Conservation (phyloP, 73 alveolate species). For the Blepharisma japonicum region DNA sequence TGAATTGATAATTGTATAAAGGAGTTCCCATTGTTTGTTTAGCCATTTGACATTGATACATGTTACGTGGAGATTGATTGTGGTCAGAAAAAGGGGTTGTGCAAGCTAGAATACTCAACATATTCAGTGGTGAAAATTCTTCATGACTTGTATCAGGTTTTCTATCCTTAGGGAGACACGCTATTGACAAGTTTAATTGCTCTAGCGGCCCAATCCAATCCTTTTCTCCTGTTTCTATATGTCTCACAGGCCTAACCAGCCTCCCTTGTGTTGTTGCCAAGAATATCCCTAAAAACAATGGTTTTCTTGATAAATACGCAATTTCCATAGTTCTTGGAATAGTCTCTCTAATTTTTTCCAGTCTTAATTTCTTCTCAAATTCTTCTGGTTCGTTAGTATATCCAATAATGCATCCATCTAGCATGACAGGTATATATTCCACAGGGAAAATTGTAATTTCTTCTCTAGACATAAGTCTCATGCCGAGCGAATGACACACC, state of each 20-base stretch:
- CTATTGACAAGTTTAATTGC: slow-evolving; percentile 92
- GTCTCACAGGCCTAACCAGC: slow-evolving; percentile 94
- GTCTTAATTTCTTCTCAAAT: slow-evolving; percentile 33
- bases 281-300: slow-evolving; percentile 95
- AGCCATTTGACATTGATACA: slow-evolving; percentile 99
- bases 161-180: slow-evolving; percentile 88
- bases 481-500: slow-evolving; percentile 74
- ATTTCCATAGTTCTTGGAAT: slow-evolving; percentile 44
- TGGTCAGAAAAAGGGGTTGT: slow-evolving; percentile 97
- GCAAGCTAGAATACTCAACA: slow-evolving; percentile 95
- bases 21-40: slow-evolving; percentile 99
- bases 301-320: slow-evolving; percentile 49
- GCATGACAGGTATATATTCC: slow-evolving; percentile 66
- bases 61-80: slow-evolving; percentile 98
- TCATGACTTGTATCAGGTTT: slow-evolving; percentile 80
- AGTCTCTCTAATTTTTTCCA: slow-evolving; percentile 44
- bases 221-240: slow-evolving; percentile 72
- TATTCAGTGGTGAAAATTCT: slow-evolving; percentile 90
- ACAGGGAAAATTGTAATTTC: slow-evolving; percentile 57
- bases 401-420: slow-evolving; percentile 94
- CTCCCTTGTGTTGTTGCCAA: slow-evolving; percentile 92
- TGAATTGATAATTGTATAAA: slow-evolving; percentile 90
- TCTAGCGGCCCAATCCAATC: slow-evolving; percentile 99
- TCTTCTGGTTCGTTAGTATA: slow-evolving; percentile 55
- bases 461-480: slow-evolving; percentile 74